Evolutionary conservation across 2,329 filamentous ascomycete genomes (phyloP).

Genomic region (Ceratocystis lukuohia): DNA sequence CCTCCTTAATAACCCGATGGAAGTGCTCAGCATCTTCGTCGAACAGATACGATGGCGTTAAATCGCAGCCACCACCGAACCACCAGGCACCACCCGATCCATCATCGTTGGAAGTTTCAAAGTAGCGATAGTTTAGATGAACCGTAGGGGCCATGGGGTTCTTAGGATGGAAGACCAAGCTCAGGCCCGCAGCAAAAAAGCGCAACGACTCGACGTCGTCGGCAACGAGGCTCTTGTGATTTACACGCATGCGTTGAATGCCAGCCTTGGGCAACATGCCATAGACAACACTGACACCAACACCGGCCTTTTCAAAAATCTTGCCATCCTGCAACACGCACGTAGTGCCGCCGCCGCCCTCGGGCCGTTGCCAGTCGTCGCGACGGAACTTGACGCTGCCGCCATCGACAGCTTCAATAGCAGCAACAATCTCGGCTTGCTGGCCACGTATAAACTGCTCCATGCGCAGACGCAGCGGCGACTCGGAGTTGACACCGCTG

Average conservation of each 20-base stretch:
- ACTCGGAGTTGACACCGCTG: slow-evolving; percentile 56
- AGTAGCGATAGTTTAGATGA: slow-evolving; percentile 96
- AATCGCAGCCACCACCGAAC: slow-evolving; percentile 90
- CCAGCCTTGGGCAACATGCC: slow-evolving; percentile 75
- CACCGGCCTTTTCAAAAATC: slow-evolving; percentile 94
- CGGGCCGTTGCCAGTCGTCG: slow-evolving; percentile 76
- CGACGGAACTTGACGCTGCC: slow-evolving; percentile 47
- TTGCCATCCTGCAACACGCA: slow-evolving; percentile 93
- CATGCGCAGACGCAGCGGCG: slow-evolving; percentile 96
- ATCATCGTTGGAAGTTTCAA: slow-evolving; percentile 81
- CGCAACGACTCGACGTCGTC: slow-evolving; percentile 63
- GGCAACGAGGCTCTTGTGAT: slow-evolving; percentile 77
- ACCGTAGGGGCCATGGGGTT: slow-evolving; percentile 98
- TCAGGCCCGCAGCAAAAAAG: slow-evolving; percentile 91
- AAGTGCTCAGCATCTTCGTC: slow-evolving; percentile 96
- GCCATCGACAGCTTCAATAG: slow-evolving; percentile 73
- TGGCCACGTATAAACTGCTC: slow-evolving; percentile 91
- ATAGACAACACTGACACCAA: slow-evolving; percentile 91
- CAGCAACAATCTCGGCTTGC: slow-evolving; percentile 73
- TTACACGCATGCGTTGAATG: slow-evolving; percentile 83
- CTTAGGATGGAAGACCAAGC: slow-evolving; percentile 79
- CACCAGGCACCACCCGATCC: slow-evolving; percentile 81
- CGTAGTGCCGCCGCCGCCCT: slow-evolving; percentile 85
- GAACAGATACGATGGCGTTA: slow-evolving; percentile 88
- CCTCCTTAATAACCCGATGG: slow-evolving; percentile 82